Evolutionary conservation across 257 asterid genomes (phyloP).

Genomic region (Solanum corneliomulleri): DNA sequence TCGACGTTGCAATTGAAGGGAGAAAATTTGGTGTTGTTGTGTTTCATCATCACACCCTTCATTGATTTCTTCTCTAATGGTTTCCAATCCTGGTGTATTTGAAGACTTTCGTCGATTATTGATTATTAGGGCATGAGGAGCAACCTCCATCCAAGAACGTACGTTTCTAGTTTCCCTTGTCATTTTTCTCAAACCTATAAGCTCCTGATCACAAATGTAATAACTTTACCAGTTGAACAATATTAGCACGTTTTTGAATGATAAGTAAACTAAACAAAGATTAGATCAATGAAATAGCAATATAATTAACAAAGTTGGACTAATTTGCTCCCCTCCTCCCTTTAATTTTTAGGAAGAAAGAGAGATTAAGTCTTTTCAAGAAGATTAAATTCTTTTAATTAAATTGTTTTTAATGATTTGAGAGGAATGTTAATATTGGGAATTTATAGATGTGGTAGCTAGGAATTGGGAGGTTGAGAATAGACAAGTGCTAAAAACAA

Average conservation of each 20-base stretch:
- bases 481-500: neutral
- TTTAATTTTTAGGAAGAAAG: constrained; percentile 7
- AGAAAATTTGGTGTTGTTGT: neutral
- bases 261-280: neutral
- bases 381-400: neutral
- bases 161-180: neutral
- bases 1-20: neutral
- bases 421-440: neutral
- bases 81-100: constrained; percentile 6
- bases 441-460: neutral
- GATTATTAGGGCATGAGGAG: constrained; percentile 6
- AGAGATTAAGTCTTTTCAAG: neutral
- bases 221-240: too few relatives aligned
- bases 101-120: constrained; percentile 11
- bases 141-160: constrained; percentile 13
- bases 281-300: neutral
- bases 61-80: constrained; percentile 12
- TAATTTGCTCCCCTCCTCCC: constrained; percentile 2
- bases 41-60: constrained; percentile 1
- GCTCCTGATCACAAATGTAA: too few relatives aligned
- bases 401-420: neutral
- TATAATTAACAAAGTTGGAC: neutral
- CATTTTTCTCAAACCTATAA: neutral
- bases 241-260: neutral
- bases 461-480: neutral